Conservation (phyloP, 495 filamentous ascomycete genomes). For the Tuber borchii region DNA sequence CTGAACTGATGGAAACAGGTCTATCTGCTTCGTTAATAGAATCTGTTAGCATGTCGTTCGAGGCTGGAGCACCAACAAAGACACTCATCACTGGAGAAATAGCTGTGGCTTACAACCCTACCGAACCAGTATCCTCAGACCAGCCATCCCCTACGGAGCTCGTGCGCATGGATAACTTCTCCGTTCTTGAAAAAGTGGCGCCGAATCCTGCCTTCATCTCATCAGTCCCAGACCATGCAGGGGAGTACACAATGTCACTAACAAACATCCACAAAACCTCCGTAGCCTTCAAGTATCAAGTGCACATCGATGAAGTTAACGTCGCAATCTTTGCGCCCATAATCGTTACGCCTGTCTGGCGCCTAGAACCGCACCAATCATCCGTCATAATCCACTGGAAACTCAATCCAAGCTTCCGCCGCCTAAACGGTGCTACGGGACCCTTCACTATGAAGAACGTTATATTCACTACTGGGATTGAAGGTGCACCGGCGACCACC, state of each 20-base stretch:
- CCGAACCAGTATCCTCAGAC: slow-evolving; percentile 48
- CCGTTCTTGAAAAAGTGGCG: slow-evolving; percentile 84
- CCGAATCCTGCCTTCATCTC: slow-evolving; percentile 86
- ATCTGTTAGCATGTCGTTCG: slow-evolving; percentile 77
- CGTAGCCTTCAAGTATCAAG: slow-evolving; percentile 88
- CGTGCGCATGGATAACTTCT: slow-evolving; percentile 85
- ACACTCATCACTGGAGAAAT: slow-evolving; percentile 82
- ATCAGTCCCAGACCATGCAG: slow-evolving; percentile 62
- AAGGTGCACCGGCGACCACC: slow-evolving; percentile 56
- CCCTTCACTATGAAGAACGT: slow-evolving; percentile 70
- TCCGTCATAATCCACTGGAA: slow-evolving; percentile 78
- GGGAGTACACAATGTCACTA: slow-evolving; percentile 72
- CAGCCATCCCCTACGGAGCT: slow-evolving; percentile 50
- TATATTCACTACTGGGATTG: slow-evolving; percentile 71
- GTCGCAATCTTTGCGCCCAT: slow-evolving; percentile 67
- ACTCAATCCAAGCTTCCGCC: slow-evolving; percentile 65
- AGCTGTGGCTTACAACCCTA: slow-evolving; percentile 72
- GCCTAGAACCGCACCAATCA: slow-evolving; percentile 70
- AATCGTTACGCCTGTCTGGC: slow-evolving; percentile 73
- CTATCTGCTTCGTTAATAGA: slow-evolving; percentile 89
- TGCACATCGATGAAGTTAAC: slow-evolving; percentile 65
- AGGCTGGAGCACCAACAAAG: slow-evolving; percentile 62
- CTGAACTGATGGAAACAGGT: slow-evolving; percentile 72
- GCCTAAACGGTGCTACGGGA: slow-evolving; percentile 39
- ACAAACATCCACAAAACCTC: slow-evolving; percentile 64